Conservation (phyloP, 202 grass and related monocot genomes). For the Digitaria exilis region DNA sequence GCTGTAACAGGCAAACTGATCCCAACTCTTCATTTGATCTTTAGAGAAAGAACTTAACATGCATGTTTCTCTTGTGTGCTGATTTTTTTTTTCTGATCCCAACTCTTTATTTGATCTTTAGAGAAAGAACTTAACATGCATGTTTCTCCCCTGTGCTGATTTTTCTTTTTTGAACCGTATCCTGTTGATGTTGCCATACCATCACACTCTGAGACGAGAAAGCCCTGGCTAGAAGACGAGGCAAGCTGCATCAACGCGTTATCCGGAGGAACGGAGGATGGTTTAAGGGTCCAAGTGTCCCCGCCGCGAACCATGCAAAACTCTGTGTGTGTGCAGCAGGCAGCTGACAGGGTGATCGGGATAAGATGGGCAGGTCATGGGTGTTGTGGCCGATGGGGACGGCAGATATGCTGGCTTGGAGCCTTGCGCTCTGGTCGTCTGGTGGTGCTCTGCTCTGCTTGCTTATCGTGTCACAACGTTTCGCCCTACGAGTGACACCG, state of each 20-base stretch:
- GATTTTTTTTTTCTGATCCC: no score
- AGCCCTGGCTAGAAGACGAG: background rate
- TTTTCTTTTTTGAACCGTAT: no score
- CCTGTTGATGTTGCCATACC: background rate
- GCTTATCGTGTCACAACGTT: background rate
- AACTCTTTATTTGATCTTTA: no score
- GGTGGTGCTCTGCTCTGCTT: no score
- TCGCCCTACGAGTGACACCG: background rate
- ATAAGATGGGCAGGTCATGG: slow-evolving; percentile 39
- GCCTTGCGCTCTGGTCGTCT: background rate
- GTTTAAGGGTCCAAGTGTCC: slow-evolving; percentile 46
- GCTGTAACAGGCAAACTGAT: background rate
- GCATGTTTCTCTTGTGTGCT: background rate
- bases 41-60: background rate
- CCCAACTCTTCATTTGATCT: background rate
- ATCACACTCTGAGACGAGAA: background rate
- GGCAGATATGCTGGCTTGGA: background rate
- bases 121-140: no score
- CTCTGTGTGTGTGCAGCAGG: no score
- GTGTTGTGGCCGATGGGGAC: background rate
- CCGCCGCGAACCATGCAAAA: slow-evolving; percentile 19
- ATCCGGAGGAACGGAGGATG: slow-evolving; percentile 51
- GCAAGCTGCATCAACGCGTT: background rate
- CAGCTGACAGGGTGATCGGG: slow-evolving; percentile 18
- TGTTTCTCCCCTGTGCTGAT: background rate